These are phyloP conservation scores for Tilletia setariae DNA, from an alignment of 1,284 basidiomycete species.

Conservation along the genomic window DNA sequence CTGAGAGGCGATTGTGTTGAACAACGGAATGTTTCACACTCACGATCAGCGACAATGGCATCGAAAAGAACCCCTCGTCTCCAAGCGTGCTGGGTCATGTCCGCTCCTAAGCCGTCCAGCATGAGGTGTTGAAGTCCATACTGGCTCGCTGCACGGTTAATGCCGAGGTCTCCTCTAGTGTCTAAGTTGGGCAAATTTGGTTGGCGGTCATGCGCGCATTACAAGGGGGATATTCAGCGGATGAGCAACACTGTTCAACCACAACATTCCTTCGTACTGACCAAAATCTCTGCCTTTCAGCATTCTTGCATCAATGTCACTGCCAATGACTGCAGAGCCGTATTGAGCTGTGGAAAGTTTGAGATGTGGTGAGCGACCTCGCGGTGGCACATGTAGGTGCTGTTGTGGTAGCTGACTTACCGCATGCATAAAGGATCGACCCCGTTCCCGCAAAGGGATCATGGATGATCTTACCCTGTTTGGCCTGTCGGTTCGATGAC, in stretches of 20 bases:
- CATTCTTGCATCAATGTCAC: slow-evolving; percentile 94
- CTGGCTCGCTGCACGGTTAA: slow-evolving; percentile 75
- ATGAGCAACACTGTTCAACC: no score
- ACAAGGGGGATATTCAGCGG: no score
- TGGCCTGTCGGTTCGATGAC: slow-evolving; percentile 61
- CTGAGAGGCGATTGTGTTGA: no score
- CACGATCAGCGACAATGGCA: slow-evolving; percentile 64
- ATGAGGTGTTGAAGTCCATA: slow-evolving; percentile 76
- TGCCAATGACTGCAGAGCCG: slow-evolving; percentile 81
- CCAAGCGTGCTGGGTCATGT: slow-evolving; percentile 84
- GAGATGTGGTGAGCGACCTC: no score
- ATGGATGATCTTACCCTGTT: slow-evolving; percentile 83
- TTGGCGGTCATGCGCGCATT: no score
- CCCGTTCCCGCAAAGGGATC: slow-evolving; percentile 97
- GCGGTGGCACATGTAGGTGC: no score
- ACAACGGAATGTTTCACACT: no score
- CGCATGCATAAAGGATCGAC: slow-evolving; percentile 75
- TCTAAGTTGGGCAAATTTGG: background rate
- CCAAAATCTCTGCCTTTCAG: slow-evolving; percentile 81
- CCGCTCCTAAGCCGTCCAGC: slow-evolving; percentile 81
- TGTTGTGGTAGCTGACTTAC: no score
- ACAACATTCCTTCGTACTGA: no score
- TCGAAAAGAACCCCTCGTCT: slow-evolving; percentile 73
- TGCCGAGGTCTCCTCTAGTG: slow-evolving; percentile 58
- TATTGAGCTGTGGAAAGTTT: slow-evolving; percentile 64